phyloP scores from a whole-genome alignment of 768 basidiomycete species.

The Russula olivacea region DNA sequence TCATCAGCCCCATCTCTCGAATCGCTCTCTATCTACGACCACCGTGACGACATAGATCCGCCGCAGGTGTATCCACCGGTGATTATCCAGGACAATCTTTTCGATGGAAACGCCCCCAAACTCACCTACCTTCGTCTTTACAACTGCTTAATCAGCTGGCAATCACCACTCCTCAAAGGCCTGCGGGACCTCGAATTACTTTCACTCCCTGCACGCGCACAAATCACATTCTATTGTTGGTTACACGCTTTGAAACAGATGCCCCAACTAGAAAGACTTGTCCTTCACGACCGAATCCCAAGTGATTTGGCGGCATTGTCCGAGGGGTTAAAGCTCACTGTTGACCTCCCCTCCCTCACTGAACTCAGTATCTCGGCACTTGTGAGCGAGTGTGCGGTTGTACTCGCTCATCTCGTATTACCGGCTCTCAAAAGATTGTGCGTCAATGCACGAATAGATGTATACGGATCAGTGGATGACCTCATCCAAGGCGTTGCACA shows the following conservation, averaged over 20 bases:
- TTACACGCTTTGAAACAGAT: no score
- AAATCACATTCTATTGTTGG: no score
- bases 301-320: no score
- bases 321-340: no score
- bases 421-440: not conserved
- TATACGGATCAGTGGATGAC: fast-evolving
- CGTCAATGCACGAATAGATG: not conserved
- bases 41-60: no score
- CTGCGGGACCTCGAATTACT: no score
- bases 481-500: not conserved
- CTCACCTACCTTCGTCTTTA: not conserved
- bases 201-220: no score
- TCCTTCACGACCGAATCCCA: no score
- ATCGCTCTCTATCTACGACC: not conserved
- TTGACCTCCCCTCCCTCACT: not conserved
- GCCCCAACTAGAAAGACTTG: no score
- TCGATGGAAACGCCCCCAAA: not conserved
- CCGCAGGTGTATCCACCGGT: no score
- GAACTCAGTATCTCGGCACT: not conserved
- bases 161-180: no score
- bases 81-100: not conserved
- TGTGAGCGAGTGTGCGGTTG: not conserved
- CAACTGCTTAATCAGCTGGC: no score
- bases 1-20: not conserved
- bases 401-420: not conserved